Conservation (phyloP, 441 rosid species). For the Mallotus repandus region DNA sequence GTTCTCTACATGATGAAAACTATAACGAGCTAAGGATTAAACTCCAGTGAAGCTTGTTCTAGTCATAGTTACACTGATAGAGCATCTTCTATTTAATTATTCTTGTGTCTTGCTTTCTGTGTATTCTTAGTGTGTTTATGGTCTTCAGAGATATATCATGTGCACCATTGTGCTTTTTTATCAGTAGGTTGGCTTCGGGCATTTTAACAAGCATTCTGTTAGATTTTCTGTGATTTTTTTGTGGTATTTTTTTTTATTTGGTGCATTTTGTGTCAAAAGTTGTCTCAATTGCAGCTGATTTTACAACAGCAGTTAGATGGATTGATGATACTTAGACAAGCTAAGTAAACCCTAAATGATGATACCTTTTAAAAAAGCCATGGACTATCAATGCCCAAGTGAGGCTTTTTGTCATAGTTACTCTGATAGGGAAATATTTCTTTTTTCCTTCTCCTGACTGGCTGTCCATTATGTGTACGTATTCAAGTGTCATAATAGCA, state of each 20-base stretch:
- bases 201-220: neutral
- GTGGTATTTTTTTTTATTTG: neutral
- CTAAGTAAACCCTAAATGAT: constrained; percentile 33
- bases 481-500: neutral
- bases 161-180: neutral
- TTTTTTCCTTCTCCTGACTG: neutral
- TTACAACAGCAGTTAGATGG: neutral
- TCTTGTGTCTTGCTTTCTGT: neutral
- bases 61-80: constrained; percentile 58
- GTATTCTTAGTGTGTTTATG: neutral
- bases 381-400: constrained; percentile 40
- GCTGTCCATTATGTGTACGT: neutral
- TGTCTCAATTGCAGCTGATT: neutral
- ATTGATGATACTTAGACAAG: neutral
- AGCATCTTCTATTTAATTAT: constrained; percentile 1
- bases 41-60: constrained; percentile 37
- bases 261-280: neutral
- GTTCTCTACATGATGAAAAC: constrained; percentile 46
- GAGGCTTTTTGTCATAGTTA: constrained; percentile 70
- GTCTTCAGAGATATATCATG: neutral
- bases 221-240: neutral
- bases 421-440: constrained; percentile 42
- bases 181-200: too few relatives aligned
- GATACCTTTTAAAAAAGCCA: constrained; percentile 41
- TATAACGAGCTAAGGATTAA: constrained; percentile 32